Base-by-base conservation (phyloP, 2,329 filamentous ascomycete species). In the Alternaria viburni region DNA sequence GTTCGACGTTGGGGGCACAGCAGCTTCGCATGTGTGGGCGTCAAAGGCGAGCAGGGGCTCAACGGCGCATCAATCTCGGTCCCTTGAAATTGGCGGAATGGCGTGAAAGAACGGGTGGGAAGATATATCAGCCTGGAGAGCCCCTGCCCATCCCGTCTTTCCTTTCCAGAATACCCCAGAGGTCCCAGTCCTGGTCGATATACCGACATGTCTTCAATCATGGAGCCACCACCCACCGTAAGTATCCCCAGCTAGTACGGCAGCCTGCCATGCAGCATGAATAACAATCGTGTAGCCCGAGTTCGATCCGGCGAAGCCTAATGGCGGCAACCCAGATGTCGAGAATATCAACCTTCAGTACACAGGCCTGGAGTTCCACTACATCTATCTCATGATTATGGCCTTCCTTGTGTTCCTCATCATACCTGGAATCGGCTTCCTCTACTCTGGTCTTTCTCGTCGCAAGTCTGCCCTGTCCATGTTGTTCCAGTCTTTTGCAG, bases 351-450 rank as follows among this genome's bases (percentile, higher is more conserved):
- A 90, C 69, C 77, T 83, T 11, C 87, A 88, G 70, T 90, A 88
- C 74, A 77, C 76, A 23, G 88, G 88, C 8, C 79, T 84, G 59
- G 87, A 90, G 73, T 89, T 83, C 77, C 84, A 90, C 72, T 89
- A 89, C 75, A 83, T 84, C 43, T 90, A 89, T 71, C 82, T 88
- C 51, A 76, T 87, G 58, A 81, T 88, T 69, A 89, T 87, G 74
- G 82, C 81, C 13, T 88, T 86, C 75, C 82, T 90, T 57, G 88
- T 90, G 57, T 90, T 87, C 85, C 77, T 90, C 54, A 91, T 91
- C 73, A 88, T 90, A 60, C 89, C 89, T 0, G 89, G 88, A 19
- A 88, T 91, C 68, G 88, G 88, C 51, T 82, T 91, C 8, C 80
- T 91, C 1, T 90, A 91, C 77, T 86, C 87, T 60, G 89, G 89